Base-by-base conservation (phyloP, 2,329 filamentous ascomycete genomes). In the Colletotrichum musicola region DNA sequence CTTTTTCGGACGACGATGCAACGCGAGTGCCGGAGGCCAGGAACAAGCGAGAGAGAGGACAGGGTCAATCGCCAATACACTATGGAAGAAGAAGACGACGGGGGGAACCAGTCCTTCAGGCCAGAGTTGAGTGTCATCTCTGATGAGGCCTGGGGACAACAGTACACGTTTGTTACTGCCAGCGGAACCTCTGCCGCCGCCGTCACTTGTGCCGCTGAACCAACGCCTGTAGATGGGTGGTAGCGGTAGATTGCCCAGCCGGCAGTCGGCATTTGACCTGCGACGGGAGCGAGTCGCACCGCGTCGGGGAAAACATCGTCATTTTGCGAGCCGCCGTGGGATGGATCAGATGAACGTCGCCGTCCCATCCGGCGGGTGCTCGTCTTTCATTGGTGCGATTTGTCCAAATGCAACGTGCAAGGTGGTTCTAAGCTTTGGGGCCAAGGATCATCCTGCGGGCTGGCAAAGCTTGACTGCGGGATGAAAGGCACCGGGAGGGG, bases 281-380 rank as follows among this genome's bases (percentile, higher is more conserved):
- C 30, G 30, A 10, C 30, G 30, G 30, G 30, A 35, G 30, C 30
- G 30, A 35, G 30, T 35, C 30, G 30, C 30, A 35, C 10, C 30
- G 30, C 30, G 30, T 35, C 30, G 30, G 30, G 30, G 30, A 35
- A 35, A 35, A 35, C 30, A 35, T 35, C 30, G 35, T 14, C 20
- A 42, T n/a, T 54, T 18, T 12, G 30, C 22, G 18, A 51, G 27
- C 30, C 35, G 46, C 13, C 20, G 13, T 10, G 57, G 42, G 16
- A 54, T 38, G n/a, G 49, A 66, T 67, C 64, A 62, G 57, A 66
- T 66, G 64, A 66, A 66, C 64, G 30, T 22, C 18, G 64, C 58
- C 51, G 58, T 30, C 58, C 50, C 20, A 38, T 49, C 42, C 57
- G 49, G 14, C 13, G 13, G 6, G 10, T 10, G 5, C 16, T 22